phyloP scores from a whole-genome alignment of 176 grass and related monocot species.

The Oryza brachyantha region DNA sequence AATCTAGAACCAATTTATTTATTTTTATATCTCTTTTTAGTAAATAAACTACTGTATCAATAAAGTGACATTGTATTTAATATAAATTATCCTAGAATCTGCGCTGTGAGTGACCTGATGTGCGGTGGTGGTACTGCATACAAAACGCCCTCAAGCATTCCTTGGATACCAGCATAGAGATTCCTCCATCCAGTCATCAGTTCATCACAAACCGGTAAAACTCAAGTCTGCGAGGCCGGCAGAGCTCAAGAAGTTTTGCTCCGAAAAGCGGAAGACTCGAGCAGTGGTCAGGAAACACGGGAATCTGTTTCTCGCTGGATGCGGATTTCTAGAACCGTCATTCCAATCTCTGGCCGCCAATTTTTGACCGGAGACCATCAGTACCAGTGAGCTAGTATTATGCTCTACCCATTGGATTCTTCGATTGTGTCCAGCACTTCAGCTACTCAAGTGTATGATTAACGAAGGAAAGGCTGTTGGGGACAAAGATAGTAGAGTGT shows the following conservation, averaged over 20 bases:
- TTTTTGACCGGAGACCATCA: background rate
- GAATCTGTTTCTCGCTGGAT: conserved; percentile 12
- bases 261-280: background rate
- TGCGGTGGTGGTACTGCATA: too few relatives aligned
- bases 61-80: too few relatives aligned
- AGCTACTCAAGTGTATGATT: background rate
- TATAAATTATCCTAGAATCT: too few relatives aligned
- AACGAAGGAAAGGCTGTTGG: background rate
- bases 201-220: background rate
- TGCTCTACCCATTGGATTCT: too few relatives aligned
- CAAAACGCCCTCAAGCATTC: conserved; percentile 6
- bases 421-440: too few relatives aligned
- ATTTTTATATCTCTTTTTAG: too few relatives aligned
- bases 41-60: too few relatives aligned
- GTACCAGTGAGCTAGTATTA: too few relatives aligned
- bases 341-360: conserved; percentile 12
- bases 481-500: background rate
- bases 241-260: background rate
- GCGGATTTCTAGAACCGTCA: conserved; percentile 21
- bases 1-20: too few relatives aligned
- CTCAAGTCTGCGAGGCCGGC: background rate
- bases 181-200: background rate
- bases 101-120: too few relatives aligned
- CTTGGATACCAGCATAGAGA: conserved; percentile 10
- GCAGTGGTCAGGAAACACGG: background rate